A percentile compares a stretch with the other conserved stretches of the same genome.
phyloP scores from a whole-genome alignment of 306 rosid species.

The Macrotyloma uniflorum region DNA sequence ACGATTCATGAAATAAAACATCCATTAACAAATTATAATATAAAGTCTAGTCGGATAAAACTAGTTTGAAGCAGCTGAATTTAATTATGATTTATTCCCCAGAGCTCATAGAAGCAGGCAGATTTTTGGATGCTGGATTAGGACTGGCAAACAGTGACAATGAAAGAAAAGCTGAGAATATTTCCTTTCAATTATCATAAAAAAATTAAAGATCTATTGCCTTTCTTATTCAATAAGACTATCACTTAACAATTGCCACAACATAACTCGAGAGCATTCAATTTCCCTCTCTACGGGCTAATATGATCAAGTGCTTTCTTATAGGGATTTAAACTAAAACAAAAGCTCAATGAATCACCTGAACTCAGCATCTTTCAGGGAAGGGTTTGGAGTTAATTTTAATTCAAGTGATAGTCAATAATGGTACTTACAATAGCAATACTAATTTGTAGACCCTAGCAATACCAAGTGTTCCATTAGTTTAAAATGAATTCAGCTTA shows the following conservation, averaged over 20 bases:
- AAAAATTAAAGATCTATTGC: background rate
- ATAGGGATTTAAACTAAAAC: background rate
- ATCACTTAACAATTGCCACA: background rate
- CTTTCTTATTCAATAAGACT: background rate
- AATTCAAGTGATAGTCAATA: background rate
- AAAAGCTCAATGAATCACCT: background rate
- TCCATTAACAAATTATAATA: background rate
- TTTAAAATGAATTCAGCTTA: conserved; percentile 17
- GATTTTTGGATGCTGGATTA: background rate
- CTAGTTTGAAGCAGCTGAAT: background rate
- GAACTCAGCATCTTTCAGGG: background rate
- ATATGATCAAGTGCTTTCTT: background rate
- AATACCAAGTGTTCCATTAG: conserved; percentile 9
- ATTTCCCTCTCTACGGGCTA: background rate
- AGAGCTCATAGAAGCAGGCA: background rate
- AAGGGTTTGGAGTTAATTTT: conserved; percentile 18
- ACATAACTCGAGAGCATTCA: background rate
- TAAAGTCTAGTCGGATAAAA: background rate
- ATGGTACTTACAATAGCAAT: background rate
- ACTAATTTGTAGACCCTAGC: background rate
- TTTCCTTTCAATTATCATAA: background rate
- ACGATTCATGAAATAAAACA: background rate
- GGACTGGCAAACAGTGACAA: background rate
- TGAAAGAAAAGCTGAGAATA: background rate
- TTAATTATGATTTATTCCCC: conserved; percentile 2